Evolutionary conservation across 164 flowering plant genomes (phyloP), one percentile per base, ranked within the genome.

Genomic region (Malania oleifera): DNA sequence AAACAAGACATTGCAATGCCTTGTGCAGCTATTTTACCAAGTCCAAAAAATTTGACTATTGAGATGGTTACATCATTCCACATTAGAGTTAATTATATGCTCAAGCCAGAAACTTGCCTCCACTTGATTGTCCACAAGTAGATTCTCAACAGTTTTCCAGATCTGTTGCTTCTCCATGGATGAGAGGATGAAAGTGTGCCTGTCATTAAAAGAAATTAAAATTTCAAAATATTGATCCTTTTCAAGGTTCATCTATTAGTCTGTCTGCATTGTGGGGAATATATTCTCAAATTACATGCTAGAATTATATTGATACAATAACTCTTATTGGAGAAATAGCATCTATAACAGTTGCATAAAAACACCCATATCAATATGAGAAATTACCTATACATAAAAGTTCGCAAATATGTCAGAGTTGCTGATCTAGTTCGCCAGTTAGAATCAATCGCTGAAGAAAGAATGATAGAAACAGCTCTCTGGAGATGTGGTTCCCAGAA

Each of bases 391-490:
- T 81, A 88, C 95, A 93, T 82, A 72, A 90, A 93, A 54, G 82
- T 78, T 12, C 91, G 76, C 35, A 93, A 70, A 72, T 77, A 93
- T 27, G 99, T 90, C 63, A 93, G 56, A 64, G 99, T 88, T 54
- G 99, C 89, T 64, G 82, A 90, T 82, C 99, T 80, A 35, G 88
- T 88, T 52, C 97, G 68, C 99, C 99, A 93, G 67, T 90, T 90
- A 50, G 83, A 63, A 77, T 93, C 95, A 73, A 63, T 72, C 46
- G 81, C 83, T 24, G 78, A 80, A 59, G 87, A 76, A 69, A 86
- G 84, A 68, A 90, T 78, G 58, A 79, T 70, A 39, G 85, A 68
- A 46, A 90, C 80, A 70, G 77, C 88, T 73, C 77, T 82, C 67
- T 76, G 77, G 34, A 88, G 87, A 79, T 90, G 80, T 24, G 92